These are phyloP conservation scores for Mucor saturninus DNA, from an alignment of 371 early-diverging fungal species.

Conservation along the genomic window DNA sequence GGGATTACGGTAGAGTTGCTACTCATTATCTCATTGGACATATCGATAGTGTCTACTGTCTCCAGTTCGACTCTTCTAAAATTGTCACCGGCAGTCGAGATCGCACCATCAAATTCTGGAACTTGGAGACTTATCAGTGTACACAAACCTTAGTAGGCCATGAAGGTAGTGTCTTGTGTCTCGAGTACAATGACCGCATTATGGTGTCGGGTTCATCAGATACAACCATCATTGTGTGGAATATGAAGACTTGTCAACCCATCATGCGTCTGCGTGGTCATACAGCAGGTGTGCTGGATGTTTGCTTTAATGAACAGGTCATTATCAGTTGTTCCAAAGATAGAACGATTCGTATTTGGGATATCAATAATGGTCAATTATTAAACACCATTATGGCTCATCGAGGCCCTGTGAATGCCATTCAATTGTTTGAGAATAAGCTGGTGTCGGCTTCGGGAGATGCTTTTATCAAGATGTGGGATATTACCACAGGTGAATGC, in stretches of 20 bases:
- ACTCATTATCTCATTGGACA: constrained; percentile 77
- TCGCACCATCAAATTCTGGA: constrained; percentile 86
- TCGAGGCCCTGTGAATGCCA: constrained; percentile 88
- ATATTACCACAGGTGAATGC: constrained; percentile 71
- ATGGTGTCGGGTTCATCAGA: constrained; percentile 96
- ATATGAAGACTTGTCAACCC: constrained; percentile 53
- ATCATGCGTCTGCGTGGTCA: constrained; percentile 72
- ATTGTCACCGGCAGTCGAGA: constrained; percentile 96
- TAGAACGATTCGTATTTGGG: constrained; percentile 89
- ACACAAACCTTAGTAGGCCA: constrained; percentile 85
- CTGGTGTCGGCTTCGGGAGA: constrained; percentile 93
- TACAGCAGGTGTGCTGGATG: constrained; percentile 77
- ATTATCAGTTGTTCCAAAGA: constrained; percentile 96
- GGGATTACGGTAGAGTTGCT: constrained; percentile 38
- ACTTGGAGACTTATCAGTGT: constrained; percentile 58
- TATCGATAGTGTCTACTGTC: constrained; percentile 91
- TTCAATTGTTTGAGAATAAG: constrained; percentile 70
- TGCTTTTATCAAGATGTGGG: constrained; percentile 88
- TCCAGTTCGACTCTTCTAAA: constrained; percentile 84
- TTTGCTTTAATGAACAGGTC: constrained; percentile 72
- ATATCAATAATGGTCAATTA: constrained; percentile 57
- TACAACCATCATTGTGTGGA: constrained; percentile 88
- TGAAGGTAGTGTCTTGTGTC: constrained; percentile 85
- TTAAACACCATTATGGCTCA: constrained; percentile 79
- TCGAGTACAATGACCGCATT: constrained; percentile 79